Conservation (phyloP, 257 asterid genomes). For the Nicotiana tabacum region DNA sequence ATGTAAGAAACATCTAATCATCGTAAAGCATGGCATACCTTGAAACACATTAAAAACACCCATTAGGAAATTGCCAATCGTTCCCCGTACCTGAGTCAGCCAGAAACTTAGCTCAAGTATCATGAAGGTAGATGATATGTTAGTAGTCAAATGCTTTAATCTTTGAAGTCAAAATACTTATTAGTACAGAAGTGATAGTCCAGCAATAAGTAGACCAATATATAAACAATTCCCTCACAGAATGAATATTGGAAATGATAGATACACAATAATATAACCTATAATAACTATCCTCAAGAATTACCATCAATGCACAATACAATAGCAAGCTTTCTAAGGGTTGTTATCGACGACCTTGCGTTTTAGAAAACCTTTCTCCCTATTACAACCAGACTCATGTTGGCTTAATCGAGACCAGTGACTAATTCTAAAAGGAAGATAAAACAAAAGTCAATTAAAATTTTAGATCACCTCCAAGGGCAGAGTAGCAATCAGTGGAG, state of each 20-base stretch:
- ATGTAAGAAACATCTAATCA: background rate
- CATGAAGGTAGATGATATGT: background rate
- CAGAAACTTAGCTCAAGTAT: constrained; percentile 2
- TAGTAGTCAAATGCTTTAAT: background rate
- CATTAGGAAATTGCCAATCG: constrained; percentile 61
- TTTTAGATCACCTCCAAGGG: constrained; percentile 65
- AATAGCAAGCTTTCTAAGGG: background rate
- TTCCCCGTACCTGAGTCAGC: constrained; percentile 67
- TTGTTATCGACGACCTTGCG: background rate
- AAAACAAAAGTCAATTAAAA: background rate
- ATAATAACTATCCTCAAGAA: background rate
- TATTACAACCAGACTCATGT: background rate
- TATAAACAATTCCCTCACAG: background rate
- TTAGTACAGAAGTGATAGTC: background rate
- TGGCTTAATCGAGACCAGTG: background rate
- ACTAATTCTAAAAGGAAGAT: background rate
- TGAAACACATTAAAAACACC: constrained; percentile 72
- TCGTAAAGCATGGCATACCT: constrained; percentile 40
- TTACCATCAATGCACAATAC: background rate
- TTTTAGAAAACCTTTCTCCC: background rate
- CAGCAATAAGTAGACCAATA: background rate
- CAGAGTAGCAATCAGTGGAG: constrained; percentile 85
- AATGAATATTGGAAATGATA: background rate
- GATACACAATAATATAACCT: background rate
- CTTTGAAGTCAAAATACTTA: background rate